Evolutionary conservation across 495 filamentous ascomycete genomes (phyloP), one percentile per base, ranked within the genome.

Genomic region (Neurospora cerealis): DNA sequence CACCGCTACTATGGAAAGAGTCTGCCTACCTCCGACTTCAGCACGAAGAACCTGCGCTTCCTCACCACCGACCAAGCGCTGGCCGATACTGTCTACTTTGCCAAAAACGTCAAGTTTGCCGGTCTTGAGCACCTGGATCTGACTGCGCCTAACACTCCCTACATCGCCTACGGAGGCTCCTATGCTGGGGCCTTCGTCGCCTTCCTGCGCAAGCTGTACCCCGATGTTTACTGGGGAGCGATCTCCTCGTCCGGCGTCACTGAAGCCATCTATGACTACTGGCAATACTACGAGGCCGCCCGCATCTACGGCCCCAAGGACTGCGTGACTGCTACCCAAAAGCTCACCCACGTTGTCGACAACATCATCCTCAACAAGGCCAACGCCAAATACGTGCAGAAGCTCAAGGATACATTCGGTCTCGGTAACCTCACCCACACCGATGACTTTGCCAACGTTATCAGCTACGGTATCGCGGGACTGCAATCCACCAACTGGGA

Each of bases 101-200:
- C 91, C 11, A 74, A 88, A 69, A 84, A 93, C 73, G 87, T 91
- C 5, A 84, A 87, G 34, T 93, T 92, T 74, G 80, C 85, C 0
- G 91, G 91, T 1, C 78, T 93, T n/a, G 90, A 91, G 78, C 74
- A 90, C 69, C 74, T 83, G 32, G 85, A 90, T 76, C 80, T 93
- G 36, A 91, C 85, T 0, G 86, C 91, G 0, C 76, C 85, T 3
- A 83, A 81, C 34, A 88, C 85, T 6, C 84, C 92, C 0, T 93
- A 88, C 81, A 89, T 93, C 71, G 88, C 86, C 0, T 94, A 93
- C 74, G 92, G 92, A 3, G 91, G 91, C 1, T 92, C 89, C 5
- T 94, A 94, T 76, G 90, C 91, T 21, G 92, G 92, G 19, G 89
- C 88, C 11, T 90, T 92, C 73, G 89, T 88, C 40, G 91, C 92